Conservation (phyloP, 116 monocot species). For the Posidonia oceanica region DNA sequence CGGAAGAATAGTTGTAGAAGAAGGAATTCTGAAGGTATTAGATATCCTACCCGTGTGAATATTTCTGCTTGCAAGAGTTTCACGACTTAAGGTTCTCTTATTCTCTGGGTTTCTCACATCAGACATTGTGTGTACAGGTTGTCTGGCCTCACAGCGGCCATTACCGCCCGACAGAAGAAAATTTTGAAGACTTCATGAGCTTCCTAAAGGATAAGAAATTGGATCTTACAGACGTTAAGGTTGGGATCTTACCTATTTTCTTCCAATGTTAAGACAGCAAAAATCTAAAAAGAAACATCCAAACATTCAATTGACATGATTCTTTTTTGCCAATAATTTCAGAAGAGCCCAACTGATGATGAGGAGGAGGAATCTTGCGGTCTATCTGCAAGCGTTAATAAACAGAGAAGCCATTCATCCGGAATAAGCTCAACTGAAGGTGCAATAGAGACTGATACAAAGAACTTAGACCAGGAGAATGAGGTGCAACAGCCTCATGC, state of each 20-base stretch:
- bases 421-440: neutral
- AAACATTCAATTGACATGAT: neutral
- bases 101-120: neutral
- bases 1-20: slow-evolving; percentile 67
- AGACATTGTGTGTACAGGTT: slow-evolving; percentile 33
- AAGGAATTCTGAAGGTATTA: slow-evolving; percentile 70
- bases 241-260: slow-evolving; percentile 8
- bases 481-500: neutral
- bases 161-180: slow-evolving; percentile 83
- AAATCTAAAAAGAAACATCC: neutral
- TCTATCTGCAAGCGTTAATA: neutral
- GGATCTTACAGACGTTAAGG: slow-evolving; percentile 78
- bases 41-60: neutral
- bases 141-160: slow-evolving; percentile 98
- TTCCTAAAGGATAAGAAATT: slow-evolving; percentile 72
- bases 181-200: slow-evolving; percentile 71
- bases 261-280: no score
- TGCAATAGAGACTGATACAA: neutral
- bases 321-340: neutral
- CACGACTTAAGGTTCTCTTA: neutral
- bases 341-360: slow-evolving; percentile 11
- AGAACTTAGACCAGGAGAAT: neutral
- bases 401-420: neutral
- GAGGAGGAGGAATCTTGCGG: slow-evolving; percentile 10
- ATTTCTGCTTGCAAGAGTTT: neutral